Evolutionary conservation across 2,329 filamentous ascomycete genomes (phyloP), one percentile per base, ranked within the genome.

Genomic region (Trichoderma hamatum): DNA sequence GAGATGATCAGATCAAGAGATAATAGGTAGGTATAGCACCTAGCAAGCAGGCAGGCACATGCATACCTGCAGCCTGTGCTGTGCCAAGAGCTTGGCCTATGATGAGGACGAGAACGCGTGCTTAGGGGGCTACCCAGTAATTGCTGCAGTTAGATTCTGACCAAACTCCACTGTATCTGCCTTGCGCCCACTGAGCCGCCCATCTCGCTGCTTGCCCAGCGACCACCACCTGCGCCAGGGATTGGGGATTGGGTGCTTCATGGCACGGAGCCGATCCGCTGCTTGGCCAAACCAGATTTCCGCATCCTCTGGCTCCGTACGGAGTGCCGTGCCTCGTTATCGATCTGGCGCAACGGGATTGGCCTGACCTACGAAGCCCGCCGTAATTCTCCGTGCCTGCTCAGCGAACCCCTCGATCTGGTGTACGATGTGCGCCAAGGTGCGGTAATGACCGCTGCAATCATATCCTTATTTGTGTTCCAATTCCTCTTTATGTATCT

Each of bases 241-340:
- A n/a, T n/a, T n/a, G n/a, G 54, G 54, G 54, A 21, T 24, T 52
- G 28, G 21, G 30, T 34, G 43, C 52, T n/a, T 28, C 34, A 56
- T 30, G 51, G 34, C 14, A 56, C 62, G 51, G 62, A 43, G 62
- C 52, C 62, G 62, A 65, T 66, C 51, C 62, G 24, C 62, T 56
- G 62, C 28, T n/a, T 65, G 16, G 13, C 55, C 36, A 56, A 34
- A 16, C 62, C 39, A 65, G 51, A 30, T 55, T 54, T 55, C 51
- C 62, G 51, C 51, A 56, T 51, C 36, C 36, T 65, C 34, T 65
- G 16, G 16, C 62, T 39, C 32, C 36, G 49, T 55, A 54, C 46
- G 46, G 46, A 49, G 46, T 49, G n/a, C 46, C 21, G 46, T 49
- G 46, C 21, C 46, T 49, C 46, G 6, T 49, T 49, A 54, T 55